Evolutionary conservation across 2,329 filamentous ascomycete species (phyloP), one percentile per base, ranked within the genome.

Genomic region (Malbranchea cinnamomea): DNA sequence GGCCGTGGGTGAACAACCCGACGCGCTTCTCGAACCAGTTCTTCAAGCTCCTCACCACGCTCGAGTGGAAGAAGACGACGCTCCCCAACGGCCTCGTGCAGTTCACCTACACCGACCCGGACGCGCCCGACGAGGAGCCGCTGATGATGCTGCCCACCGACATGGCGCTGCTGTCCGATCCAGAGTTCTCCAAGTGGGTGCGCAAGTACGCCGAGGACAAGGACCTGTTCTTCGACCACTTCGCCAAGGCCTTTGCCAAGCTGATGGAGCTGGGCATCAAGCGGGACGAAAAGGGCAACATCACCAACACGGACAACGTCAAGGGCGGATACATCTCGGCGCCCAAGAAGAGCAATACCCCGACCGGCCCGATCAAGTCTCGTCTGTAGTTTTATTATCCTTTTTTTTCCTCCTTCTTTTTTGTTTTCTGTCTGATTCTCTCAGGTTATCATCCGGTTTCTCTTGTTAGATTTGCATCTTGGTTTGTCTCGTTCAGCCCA

Each of bases 61-160:
- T 67, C 16, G 57, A 67, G 29, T 72, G 67, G 67, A 64, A 62
- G 47, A 62, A 62, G 35, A 67, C 62, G 47, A 66, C 56, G 8
- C 46, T 71, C 31, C 45, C 50, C 9, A 68, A 63, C 37, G 68
- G 68, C 1, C 45, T 68, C 11, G 52, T 57, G 32, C 69, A 75
- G 51, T 77, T 71, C 46, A 63, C 66, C 25, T 69, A 70, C 41
- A 62, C 63, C 27, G 69, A 74, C 37, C 66, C 71, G 26, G 66
- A 74, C 40, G 44, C 48, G 10, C 32, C 40, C 6, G 41, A 39
- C 12, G 62, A 63, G 25, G 63, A 65, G 34, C 65, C 67, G 33
- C 52, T 76, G 23, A 76, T 76, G 72, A 76, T 76, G 72, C 45
- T 76, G 45, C 71, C 71, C 1, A 74, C 71, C 2, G 71, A 76